These are phyloP conservation scores for Neurospora sp. DNA, from an alignment of 495 filamentous ascomycete genomes.

Conservation along the genomic window DNA sequence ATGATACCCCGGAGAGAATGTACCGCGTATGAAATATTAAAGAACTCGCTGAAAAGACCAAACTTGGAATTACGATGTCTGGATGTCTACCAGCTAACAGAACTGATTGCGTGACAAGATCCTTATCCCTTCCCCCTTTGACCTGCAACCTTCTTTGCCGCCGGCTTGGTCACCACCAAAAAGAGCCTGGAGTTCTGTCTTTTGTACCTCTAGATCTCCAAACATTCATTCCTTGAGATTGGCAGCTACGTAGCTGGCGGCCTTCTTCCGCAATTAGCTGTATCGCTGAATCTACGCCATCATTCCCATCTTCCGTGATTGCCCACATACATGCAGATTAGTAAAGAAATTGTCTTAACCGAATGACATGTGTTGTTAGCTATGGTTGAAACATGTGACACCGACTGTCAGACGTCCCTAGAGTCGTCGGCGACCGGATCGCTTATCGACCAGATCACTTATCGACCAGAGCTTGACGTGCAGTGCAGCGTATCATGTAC, in stretches of 20 bases:
- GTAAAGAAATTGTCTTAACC: neutral
- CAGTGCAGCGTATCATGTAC: neutral
- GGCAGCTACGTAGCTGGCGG: too few relatives aligned
- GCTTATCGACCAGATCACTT: neutral
- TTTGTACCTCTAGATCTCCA: too few relatives aligned
- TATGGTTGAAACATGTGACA: neutral
- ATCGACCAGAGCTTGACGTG: neutral
- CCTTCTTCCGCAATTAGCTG: too few relatives aligned
- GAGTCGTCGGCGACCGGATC: neutral
- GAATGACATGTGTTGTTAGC: neutral
- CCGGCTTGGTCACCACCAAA: neutral
- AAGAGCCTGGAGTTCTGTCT: too few relatives aligned
- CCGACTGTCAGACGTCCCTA: neutral
- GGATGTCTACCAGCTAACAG: too few relatives aligned
- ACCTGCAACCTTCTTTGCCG: neutral
- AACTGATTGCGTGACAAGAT: too few relatives aligned
- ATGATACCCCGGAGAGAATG: neutral
- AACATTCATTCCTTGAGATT: too few relatives aligned
- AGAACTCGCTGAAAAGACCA: neutral
- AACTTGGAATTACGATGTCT: neutral
- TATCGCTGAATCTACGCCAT: too few relatives aligned
- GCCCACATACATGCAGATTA: neutral
- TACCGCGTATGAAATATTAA: neutral
- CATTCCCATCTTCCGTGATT: neutral
- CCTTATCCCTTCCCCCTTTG: neutral